A percentile compares a stretch with the other conserved stretches of the same genome.
These are phyloP conservation scores for Lagenidium giganteum DNA, from an alignment of 352 stramenopile species.

Conservation along the genomic window DNA sequence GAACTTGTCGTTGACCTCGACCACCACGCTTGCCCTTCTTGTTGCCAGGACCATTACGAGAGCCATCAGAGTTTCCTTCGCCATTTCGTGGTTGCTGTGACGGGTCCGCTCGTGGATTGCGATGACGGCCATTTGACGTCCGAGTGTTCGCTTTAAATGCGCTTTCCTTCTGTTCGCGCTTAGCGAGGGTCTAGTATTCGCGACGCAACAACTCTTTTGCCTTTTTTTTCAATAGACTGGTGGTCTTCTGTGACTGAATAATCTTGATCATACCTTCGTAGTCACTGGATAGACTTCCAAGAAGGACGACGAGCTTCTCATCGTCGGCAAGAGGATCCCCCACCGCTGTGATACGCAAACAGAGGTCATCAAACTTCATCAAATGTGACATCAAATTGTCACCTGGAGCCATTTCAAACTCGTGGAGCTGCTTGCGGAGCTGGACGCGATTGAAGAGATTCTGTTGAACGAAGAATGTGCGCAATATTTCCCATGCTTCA, in stretches of 20 bases:
- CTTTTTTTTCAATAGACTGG: neutral
- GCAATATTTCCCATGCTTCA: neutral
- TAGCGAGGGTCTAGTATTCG: no score
- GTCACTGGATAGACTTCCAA: conserved; percentile 1
- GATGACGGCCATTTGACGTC: no score
- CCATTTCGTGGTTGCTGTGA: no score
- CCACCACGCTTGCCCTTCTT: no score
- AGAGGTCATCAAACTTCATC: conserved; percentile 5
- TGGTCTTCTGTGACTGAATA: conserved; percentile 4
- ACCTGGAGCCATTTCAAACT: conserved; percentile 6
- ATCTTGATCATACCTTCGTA: conserved; percentile 3
- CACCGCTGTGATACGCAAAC: neutral
- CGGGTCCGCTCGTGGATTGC: no score
- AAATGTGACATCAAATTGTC: neutral
- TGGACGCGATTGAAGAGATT: conserved; percentile 2
- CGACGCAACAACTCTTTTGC: neutral
- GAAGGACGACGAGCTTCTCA: conserved; percentile 3
- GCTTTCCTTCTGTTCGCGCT: no score
- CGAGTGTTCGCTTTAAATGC: no score
- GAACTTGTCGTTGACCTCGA: no score
- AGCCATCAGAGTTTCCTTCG: no score
- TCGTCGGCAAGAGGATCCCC: neutral
- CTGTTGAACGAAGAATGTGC: no score
- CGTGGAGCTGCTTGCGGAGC: conserved; percentile 1
- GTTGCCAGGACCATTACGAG: no score